These are phyloP conservation scores for Irpex sp. DNA, from an alignment of 1,284 basidiomycete species.

Conservation along the genomic window DNA sequence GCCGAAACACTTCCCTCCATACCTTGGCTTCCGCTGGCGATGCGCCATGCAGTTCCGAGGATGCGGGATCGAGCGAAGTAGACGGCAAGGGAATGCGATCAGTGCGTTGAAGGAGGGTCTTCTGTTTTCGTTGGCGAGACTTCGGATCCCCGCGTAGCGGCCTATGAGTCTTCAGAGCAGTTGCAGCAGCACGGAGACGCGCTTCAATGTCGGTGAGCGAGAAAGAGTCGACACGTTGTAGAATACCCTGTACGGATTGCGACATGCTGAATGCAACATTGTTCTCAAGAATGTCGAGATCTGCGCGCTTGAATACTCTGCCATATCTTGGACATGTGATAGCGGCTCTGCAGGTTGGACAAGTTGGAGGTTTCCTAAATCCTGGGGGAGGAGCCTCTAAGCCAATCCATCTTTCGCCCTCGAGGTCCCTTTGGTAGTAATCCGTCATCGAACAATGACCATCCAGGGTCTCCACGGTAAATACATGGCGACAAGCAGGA, in stretches of 20 bases:
- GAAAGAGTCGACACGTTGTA: constrained; percentile 8
- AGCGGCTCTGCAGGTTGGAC: constrained; percentile 51
- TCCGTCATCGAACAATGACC: constrained; percentile 49
- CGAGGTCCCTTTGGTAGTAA: constrained; percentile 41
- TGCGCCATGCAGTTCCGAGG: constrained; percentile 26
- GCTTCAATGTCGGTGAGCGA: constrained; percentile 11
- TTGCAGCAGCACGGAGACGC: neutral
- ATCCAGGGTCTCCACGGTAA: constrained; percentile 72
- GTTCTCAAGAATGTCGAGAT: constrained; percentile 59
- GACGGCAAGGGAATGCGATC: constrained; percentile 10
- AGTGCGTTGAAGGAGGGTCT: neutral
- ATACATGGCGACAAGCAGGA: constrained; percentile 55
- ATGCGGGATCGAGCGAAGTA: constrained; percentile 17
- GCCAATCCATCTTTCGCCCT: constrained; percentile 37
- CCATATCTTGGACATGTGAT: constrained; percentile 56
- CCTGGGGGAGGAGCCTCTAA: constrained; percentile 37
- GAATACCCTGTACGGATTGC: constrained; percentile 30
- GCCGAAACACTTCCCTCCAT: constrained; percentile 35
- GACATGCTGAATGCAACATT: constrained; percentile 57
- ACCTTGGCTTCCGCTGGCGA: constrained; percentile 24
- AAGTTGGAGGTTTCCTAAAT: constrained; percentile 44
- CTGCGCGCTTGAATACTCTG: constrained; percentile 56
- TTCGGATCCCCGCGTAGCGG: neutral
- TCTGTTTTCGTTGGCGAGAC: neutral
- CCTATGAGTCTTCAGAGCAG: neutral